These are phyloP conservation scores for Candida multigemmis DNA, from an alignment of 805 yeast genomes.

Conservation along the genomic window DNA sequence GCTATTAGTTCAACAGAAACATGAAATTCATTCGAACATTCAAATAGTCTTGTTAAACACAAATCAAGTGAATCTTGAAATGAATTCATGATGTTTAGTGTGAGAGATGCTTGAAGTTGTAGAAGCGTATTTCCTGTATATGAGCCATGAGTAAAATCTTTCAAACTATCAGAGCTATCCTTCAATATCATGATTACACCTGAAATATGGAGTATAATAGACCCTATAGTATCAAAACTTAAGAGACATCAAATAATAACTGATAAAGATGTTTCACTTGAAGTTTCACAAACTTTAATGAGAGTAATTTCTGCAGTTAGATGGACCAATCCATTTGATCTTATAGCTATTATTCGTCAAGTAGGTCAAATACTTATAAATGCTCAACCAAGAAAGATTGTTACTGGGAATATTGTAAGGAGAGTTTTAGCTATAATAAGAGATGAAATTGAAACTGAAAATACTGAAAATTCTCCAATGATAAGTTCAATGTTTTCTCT, in stretches of 20 bases:
- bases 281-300: slow-evolving; percentile 78
- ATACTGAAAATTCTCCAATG: slow-evolving; percentile 37
- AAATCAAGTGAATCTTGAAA: slow-evolving; percentile 12
- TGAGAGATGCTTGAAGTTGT: not conserved
- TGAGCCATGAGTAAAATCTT: too few relatives aligned
- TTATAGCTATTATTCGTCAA: slow-evolving; percentile 61
- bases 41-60: slow-evolving; percentile 18
- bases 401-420: slow-evolving; percentile 85
- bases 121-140: too few relatives aligned
- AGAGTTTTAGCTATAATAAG: slow-evolving; percentile 80
- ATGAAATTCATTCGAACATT: slow-evolving; percentile 18
- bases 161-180: slow-evolving; percentile 1
- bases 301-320: slow-evolving; percentile 83
- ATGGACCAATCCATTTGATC: slow-evolving; percentile 72
- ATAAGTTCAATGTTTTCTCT: slow-evolving; percentile 82
- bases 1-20: slow-evolving; percentile 29
- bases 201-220: slow-evolving; percentile 25
- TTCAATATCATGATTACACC: slow-evolving; percentile 15
- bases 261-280: slow-evolving; percentile 74
- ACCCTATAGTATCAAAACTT: slow-evolving; percentile 39
- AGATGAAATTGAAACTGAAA: slow-evolving; percentile 66
- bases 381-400: slow-evolving; percentile 85
- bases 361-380: slow-evolving; percentile 62
- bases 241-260: slow-evolving; percentile 82
- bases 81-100: slow-evolving; percentile 7